Evolutionary conservation across 2,329 filamentous ascomycete species (phyloP), one percentile per base, ranked within the genome.

Genomic region (Pseudofabraea citricarpa): DNA sequence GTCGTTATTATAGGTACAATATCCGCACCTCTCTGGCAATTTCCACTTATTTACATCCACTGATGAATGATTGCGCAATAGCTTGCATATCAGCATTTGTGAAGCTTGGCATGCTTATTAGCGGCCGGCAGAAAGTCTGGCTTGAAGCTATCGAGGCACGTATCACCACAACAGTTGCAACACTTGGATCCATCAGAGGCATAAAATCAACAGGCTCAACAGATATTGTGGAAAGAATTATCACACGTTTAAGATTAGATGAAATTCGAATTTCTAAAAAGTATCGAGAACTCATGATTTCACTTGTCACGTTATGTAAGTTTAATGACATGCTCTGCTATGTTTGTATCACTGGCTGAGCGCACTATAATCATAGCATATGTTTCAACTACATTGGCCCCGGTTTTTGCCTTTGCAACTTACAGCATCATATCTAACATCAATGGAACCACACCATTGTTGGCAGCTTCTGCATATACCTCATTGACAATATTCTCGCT

Each of bases 201-300:
- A 41, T 45, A 19, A 45, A 45, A 45, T 26, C 18, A 36, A 40
- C 38, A 15, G 43, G 43, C 8, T 23, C 36, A 15, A 35, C 37
- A n/a, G 43, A 41, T 16, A 40, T 45, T 12, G 36, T 45, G 3
- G 9, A 27, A 18, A 40, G n/a, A 31, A 40, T 40, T 15, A 40
- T 40, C n/a, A 27, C 22, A 5, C 22, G 20, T 27, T 27, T 40
- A 20, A 40, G 37, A 27, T 16, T 61, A 0, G 71, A 40, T 10
- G 37, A 40, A 72, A 0, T 77, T 71, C 29, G 55, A 68, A 37
- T 37, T n/a, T 37, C 35, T 22, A 37, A n/a, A 22, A 37, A 37
- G 15, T 37, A 22, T 0, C 67, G 70, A 0, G 73, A 74, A 0
- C 60, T 79, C 6, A 63, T 66, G 16, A 33, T 36, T 23, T 16